Evolutionary conservation across 768 basidiomycete genomes (phyloP), one percentile per base, ranked within the genome.

Genomic region (Porphyrellus cyaneotinctus): DNA sequence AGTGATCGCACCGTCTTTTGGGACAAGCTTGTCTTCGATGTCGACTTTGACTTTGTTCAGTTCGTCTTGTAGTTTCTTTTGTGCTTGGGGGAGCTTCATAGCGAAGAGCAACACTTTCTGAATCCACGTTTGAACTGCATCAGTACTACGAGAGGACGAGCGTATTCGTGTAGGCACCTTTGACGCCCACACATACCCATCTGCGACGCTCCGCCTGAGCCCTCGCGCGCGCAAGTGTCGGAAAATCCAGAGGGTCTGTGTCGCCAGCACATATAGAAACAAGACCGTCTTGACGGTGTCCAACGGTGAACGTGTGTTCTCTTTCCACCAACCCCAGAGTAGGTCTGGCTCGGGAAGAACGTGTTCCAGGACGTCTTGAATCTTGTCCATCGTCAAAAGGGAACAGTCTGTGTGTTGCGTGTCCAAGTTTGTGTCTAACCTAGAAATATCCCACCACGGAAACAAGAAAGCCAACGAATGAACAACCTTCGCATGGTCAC

Each of bases 11-110:
- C 77, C 74, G 1, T 81, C 85, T 46, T 82, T 77, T 0, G 86
- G 86, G 2, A 91, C 71, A 36, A 94, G 77, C 55, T 80, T 81
- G 58, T 72, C 72, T 63, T 88, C 84, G 41, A 94, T 83, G 35
- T 84, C 80, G 12, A 75, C 67, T 54, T 77, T 82, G 4, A 86
- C 86, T 56, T 82, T 75, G 43, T 69, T 77, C 74, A 94, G 78
- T 63, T 91, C 82, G 1, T 64, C 51, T 14, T 80, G 75, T 23
- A 93, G 80, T 52, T 83, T 84, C 59, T 74, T 70, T 55, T 75
- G 78, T 28, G 78, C 78, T 0, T 80, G 63, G 2, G 91, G 91
- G 17, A 88, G 58, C 23, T 80, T 79, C 37, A 92, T 71, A 1
- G 77, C 70, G 2, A 91, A 71, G 3, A 78, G 71, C 17, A 91